These are phyloP conservation scores for Podila clonocystis DNA, from an alignment of 192 early-diverging fungal genomes.

Conservation along the genomic window DNA sequence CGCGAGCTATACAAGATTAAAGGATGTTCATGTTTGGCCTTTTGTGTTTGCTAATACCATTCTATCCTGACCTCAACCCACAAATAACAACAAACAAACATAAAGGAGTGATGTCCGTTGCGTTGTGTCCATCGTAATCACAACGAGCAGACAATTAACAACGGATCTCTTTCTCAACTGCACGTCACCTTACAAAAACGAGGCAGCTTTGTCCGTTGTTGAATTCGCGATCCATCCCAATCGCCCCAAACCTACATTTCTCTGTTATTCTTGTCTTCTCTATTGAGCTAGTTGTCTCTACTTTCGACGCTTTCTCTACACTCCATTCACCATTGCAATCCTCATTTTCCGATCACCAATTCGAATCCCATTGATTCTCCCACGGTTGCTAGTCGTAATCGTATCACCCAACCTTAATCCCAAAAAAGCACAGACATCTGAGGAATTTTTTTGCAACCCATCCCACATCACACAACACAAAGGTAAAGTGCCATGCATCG, in stretches of 20 bases:
- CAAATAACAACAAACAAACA: background rate
- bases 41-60: background rate
- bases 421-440: no score
- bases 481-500: no score
- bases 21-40: background rate
- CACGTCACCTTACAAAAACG: background rate
- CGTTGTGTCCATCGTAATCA: slow-evolving; percentile 1
- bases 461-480: no score
- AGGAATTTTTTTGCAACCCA: no score
- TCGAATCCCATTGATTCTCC: no score
- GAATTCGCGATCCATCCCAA: background rate
- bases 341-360: no score
- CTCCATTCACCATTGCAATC: no score
- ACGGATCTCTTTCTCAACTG: slow-evolving; percentile 3
- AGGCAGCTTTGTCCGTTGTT: background rate
- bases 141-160: background rate
- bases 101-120: background rate
- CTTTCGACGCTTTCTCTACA: no score
- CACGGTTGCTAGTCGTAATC: no score
- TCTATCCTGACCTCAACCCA: background rate
- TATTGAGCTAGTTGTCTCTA: no score
- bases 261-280: background rate
- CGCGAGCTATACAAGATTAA: no score
- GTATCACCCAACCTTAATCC: no score
- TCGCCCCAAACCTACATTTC: background rate